A percentile compares a stretch with the other conserved stretches of the same genome.
Conservation (phyloP, 2,329 filamentous ascomycete species). For the Aspergillus flavus region DNA sequence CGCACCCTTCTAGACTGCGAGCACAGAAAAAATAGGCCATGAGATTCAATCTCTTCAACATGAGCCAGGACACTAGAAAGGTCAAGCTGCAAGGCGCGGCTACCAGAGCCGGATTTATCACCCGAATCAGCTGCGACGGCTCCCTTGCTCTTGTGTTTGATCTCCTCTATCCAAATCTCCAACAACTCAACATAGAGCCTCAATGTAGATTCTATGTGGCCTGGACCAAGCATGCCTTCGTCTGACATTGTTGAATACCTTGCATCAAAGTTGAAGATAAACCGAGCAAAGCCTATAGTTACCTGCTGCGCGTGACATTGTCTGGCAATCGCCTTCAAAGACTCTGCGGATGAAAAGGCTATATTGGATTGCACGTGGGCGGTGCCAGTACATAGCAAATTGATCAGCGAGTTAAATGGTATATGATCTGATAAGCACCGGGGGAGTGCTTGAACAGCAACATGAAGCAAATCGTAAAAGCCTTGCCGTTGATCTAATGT, state of each 20-base stretch:
- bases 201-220: slow-evolving; percentile 92
- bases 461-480: slow-evolving; percentile 93
- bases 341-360: slow-evolving; percentile 86
- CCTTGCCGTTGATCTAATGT: slow-evolving; percentile 83
- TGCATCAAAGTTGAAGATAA: slow-evolving; percentile 98
- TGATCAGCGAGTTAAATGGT: slow-evolving; percentile 90
- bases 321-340: slow-evolving; percentile 89
- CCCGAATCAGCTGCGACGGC: slow-evolving; percentile 62
- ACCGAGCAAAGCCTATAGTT: slow-evolving; percentile 92
- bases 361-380: slow-evolving; percentile 94
- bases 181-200: slow-evolving; percentile 90
- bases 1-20: slow-evolving; percentile 91
- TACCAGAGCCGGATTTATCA: slow-evolving; percentile 67
- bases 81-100: slow-evolving; percentile 76
- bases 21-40: slow-evolving; percentile 95
- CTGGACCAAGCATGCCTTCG: slow-evolving; percentile 90
- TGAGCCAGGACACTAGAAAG: slow-evolving; percentile 86
- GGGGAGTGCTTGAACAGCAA: slow-evolving; percentile 91
- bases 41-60: slow-evolving; percentile 94
- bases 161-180: slow-evolving; percentile 97
- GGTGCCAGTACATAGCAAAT: slow-evolving; percentile 92
- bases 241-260: slow-evolving; percentile 98
- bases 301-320: slow-evolving; percentile 94
- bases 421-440: slow-evolving; percentile 91
- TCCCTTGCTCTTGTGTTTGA: slow-evolving; percentile 80